These are phyloP conservation scores for Pseudogymnoascus sp. DNA, from an alignment of 2,329 filamentous ascomycete genomes.

Conservation along the genomic window DNA sequence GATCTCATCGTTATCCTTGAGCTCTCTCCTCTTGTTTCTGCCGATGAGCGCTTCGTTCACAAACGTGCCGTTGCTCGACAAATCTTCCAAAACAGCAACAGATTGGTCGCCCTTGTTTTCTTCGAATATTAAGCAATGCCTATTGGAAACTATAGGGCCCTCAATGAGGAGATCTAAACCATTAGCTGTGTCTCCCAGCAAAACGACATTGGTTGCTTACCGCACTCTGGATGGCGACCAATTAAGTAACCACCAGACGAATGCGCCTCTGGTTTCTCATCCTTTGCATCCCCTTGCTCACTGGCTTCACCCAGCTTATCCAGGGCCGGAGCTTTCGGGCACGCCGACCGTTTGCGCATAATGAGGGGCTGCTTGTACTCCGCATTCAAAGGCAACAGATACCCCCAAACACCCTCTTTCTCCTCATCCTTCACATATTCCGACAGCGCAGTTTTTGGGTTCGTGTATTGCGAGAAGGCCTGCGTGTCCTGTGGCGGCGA, in stretches of 20 bases:
- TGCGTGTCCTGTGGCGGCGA: slow-evolving; percentile 69
- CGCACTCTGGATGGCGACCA: slow-evolving; percentile 87
- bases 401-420: slow-evolving; percentile 78
- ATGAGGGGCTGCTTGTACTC: slow-evolving; percentile 62
- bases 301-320: slow-evolving; percentile 31
- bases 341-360: slow-evolving; percentile 63
- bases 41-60: slow-evolving; percentile 88
- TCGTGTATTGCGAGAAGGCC: slow-evolving; percentile 70
- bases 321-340: slow-evolving; percentile 48
- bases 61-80: slow-evolving; percentile 94
- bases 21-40: slow-evolving; percentile 80
- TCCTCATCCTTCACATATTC: slow-evolving; percentile 81
- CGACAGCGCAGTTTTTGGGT: slow-evolving; percentile 60
- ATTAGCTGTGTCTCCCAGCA: slow-evolving; percentile 14
- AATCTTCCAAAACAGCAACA: slow-evolving; percentile 76
- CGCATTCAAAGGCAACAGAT: slow-evolving; percentile 72
- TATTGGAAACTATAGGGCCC: slow-evolving; percentile 76
- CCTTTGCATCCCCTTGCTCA: slow-evolving; percentile 32
- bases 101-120: slow-evolving; percentile 50
- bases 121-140: slow-evolving; percentile 63
- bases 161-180: slow-evolving; percentile 59
- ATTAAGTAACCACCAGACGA: slow-evolving; percentile 81
- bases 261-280: slow-evolving; percentile 49
- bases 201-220: slow-evolving; percentile 42
- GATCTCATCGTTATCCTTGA: slow-evolving; percentile 86